A percentile compares a stretch with the other conserved stretches of the same genome.
phyloP scores from a whole-genome alignment of 257 asterid genomes.

The Capsicum chinense region DNA sequence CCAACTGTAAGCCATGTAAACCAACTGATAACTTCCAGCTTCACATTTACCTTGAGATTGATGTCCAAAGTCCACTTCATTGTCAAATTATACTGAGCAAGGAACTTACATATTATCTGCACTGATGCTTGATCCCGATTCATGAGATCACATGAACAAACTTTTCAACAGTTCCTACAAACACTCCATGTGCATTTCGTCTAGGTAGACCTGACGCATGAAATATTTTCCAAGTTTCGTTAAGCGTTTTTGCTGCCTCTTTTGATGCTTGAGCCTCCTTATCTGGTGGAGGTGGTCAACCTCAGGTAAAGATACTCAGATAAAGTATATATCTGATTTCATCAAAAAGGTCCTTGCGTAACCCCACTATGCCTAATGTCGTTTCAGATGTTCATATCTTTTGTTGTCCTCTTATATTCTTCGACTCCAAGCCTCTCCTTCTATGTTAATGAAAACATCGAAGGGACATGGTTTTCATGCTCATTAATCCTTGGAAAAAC shows the following conservation, averaged over 20 bases:
- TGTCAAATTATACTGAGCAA: neutral
- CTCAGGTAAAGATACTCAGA: neutral
- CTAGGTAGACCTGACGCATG: neutral
- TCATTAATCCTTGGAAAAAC: neutral
- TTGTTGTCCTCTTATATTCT: neutral
- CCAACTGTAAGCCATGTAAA: neutral
- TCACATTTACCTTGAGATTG: constrained; percentile 2
- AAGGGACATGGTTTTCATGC: neutral
- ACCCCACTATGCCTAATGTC: neutral
- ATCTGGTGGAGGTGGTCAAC: neutral
- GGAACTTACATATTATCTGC: neutral
- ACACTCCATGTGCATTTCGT: neutral
- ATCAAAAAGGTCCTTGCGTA: neutral
- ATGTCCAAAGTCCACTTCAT: constrained; percentile 7
- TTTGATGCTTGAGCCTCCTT: neutral
- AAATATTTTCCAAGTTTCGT: neutral
- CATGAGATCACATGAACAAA: neutral
- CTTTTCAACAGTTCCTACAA: neutral
- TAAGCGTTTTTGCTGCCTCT: neutral
- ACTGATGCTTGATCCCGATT: neutral
- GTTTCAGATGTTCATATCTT: constrained; percentile 5
- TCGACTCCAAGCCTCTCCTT: neutral
- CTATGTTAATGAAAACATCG: neutral
- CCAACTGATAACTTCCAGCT: neutral
- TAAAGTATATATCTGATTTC: neutral